Percentiles rank a stretch among this genome's conserved stretches.
Evolutionary conservation across 257 asterid genomes (phyloP).

Genomic region (Jacaranda mimosifolia): DNA sequence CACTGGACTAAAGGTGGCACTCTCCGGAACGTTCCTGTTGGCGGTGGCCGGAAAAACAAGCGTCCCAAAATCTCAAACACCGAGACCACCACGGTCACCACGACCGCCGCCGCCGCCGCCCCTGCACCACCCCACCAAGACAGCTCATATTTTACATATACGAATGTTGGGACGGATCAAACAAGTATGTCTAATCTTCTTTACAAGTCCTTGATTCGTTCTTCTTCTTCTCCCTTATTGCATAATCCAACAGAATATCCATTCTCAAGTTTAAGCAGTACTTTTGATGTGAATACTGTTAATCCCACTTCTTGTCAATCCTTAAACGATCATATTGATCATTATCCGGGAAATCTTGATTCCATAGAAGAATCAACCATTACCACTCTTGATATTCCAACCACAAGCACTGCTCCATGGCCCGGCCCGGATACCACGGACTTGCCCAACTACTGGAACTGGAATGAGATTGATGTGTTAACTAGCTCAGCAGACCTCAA

Average conservation of each 20-base stretch:
- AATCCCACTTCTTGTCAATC: conserved; percentile 29
- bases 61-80: conserved; percentile 10
- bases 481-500: conserved; percentile 7
- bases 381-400: conserved; percentile 39
- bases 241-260: conserved; percentile 14
- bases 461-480: conserved; percentile 34
- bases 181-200: conserved; percentile 26
- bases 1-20: conserved; percentile 49
- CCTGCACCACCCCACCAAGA: not conserved
- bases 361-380: conserved; percentile 43
- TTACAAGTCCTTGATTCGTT: conserved; percentile 27
- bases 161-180: not conserved
- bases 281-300: conserved; percentile 23
- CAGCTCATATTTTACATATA: not conserved
- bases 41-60: conserved; percentile 44
- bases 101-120: not conserved
- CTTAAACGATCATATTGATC: not conserved
- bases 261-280: conserved; percentile 32
- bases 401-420: conserved; percentile 35
- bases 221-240: conserved; percentile 4
- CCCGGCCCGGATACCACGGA: conserved; percentile 34
- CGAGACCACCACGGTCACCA: not conserved
- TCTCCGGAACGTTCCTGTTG: conserved; percentile 43
- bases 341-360: conserved; percentile 27
- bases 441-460: conserved; percentile 33